A percentile compares a stretch with the other conserved stretches of the same genome.
Evolutionary conservation across 257 asterid genomes (phyloP).

Genomic region (Paraleonurus japonicus): DNA sequence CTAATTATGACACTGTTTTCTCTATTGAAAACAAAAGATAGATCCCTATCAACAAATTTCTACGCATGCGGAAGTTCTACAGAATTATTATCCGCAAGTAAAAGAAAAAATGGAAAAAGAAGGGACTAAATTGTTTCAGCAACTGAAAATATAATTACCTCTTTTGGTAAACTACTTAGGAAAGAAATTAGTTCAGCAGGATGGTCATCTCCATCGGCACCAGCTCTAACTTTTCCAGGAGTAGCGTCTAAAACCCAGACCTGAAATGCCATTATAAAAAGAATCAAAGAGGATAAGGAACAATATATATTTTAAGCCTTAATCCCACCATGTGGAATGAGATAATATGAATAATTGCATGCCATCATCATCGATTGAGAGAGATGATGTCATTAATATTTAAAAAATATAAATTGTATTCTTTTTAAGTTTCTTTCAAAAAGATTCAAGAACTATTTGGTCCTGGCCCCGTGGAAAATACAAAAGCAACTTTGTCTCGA

Average conservation of each 20-base stretch:
- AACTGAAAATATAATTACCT: conserved; percentile 44
- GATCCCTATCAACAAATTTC: background rate
- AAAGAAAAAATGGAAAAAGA: background rate
- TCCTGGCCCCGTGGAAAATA: too few species aligned
- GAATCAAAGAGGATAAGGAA: background rate
- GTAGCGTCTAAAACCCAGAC: conserved; percentile 97
- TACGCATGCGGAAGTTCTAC: background rate
- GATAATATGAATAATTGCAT: background rate
- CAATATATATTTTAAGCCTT: background rate
- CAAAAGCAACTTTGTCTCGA: background rate
- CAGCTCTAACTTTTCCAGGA: conserved; percentile 96
- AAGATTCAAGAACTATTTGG: too few species aligned
- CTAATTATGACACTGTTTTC: background rate
- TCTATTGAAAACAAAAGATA: background rate
- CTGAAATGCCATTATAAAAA: conserved; percentile 39
- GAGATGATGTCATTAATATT: background rate
- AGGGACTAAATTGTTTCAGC: conserved; percentile 1
- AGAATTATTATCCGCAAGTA: background rate
- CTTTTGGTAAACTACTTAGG: conserved; percentile 60
- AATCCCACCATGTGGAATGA: background rate
- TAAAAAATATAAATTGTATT: background rate
- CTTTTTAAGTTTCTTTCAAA: background rate
- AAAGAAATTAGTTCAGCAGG: conserved; percentile 92
- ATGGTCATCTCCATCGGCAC: conserved; percentile 95
- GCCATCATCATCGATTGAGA: background rate